A percentile compares a stretch with the other conserved stretches of the same genome.
These are phyloP conservation scores for Candida maesae DNA, from an alignment of 805 yeast species.

Conservation along the genomic window DNA sequence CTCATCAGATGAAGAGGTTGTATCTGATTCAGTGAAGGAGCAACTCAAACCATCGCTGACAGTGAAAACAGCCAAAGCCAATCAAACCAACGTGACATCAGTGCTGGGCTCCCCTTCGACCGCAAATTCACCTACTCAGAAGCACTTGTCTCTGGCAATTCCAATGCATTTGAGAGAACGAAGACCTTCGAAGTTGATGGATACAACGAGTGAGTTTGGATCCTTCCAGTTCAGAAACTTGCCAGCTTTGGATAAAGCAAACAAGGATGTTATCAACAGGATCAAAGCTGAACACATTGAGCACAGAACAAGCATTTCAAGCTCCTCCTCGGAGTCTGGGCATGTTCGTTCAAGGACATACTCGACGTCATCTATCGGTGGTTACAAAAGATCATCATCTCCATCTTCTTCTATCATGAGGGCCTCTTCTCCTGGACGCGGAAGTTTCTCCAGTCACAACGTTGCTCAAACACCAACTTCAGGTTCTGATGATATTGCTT, in stretches of 20 bases:
- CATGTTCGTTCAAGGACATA: conserved; percentile 27
- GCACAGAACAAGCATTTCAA: conserved; percentile 35
- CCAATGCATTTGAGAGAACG: conserved; percentile 64
- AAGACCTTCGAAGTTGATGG: conserved; percentile 68
- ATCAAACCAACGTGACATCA: conserved; percentile 13
- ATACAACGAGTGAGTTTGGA: conserved; percentile 72
- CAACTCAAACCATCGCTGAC: conserved; percentile 1
- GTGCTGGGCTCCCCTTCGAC: conserved; percentile 28
- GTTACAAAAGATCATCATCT: conserved; percentile 45
- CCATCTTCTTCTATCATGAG: conserved; percentile 34
- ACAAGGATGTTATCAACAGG: conserved; percentile 85
- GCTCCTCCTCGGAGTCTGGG: conserved; percentile 34
- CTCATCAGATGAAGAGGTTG: conserved; percentile 30
- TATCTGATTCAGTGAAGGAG: neutral
- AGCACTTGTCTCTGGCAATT: conserved; percentile 43
- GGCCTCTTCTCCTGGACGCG: conserved; percentile 31
- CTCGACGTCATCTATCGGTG: conserved; percentile 32
- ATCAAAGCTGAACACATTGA: conserved; percentile 74
- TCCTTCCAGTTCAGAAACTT: conserved; percentile 87
- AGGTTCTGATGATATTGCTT: conserved; percentile 27
- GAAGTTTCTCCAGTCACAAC: conserved; percentile 16
- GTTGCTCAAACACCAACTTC: conserved; percentile 26
- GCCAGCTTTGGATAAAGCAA: conserved; percentile 87
- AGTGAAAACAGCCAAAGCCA: conserved; percentile 4
- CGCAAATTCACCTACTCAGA: conserved; percentile 32